Conservation (phyloP, 106 monocot genomes). For the Acorus calamus region DNA sequence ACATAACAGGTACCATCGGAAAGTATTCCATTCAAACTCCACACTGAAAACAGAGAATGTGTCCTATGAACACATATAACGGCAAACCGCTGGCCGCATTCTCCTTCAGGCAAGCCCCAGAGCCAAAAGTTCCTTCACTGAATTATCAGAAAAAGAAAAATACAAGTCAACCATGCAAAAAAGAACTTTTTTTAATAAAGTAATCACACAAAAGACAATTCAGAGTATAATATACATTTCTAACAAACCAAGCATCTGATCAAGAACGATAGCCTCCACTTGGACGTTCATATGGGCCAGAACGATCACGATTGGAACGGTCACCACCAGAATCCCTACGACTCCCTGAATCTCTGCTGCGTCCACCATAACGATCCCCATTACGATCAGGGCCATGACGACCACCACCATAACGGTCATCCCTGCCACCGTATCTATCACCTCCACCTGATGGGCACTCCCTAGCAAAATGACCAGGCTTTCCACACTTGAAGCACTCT, state of each 20-base stretch:
- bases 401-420: constrained; percentile 50
- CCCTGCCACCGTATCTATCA: constrained; percentile 35
- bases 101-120: no score
- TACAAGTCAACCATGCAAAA: neutral
- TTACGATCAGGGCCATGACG: constrained; percentile 52
- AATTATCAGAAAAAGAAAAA: neutral
- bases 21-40: no score
- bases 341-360: constrained; percentile 47
- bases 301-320: constrained; percentile 66
- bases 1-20: no score
- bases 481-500: constrained; percentile 92
- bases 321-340: constrained; percentile 56
- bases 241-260: neutral
- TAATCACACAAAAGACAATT: no score
- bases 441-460: constrained; percentile 91
- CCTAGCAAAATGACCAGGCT: constrained; percentile 95
- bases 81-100: neutral
- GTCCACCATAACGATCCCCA: constrained; percentile 47
- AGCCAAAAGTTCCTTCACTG: neutral
- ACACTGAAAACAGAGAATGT: neutral
- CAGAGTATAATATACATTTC: neutral
- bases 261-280: constrained; percentile 44
- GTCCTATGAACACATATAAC: neutral
- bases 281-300: constrained; percentile 86
- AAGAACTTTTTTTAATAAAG: neutral